A percentile compares a stretch with the other conserved stretches of the same genome.
Conservation (phyloP, 768 basidiomycete genomes). For the Steccherinum ochraceum region DNA sequence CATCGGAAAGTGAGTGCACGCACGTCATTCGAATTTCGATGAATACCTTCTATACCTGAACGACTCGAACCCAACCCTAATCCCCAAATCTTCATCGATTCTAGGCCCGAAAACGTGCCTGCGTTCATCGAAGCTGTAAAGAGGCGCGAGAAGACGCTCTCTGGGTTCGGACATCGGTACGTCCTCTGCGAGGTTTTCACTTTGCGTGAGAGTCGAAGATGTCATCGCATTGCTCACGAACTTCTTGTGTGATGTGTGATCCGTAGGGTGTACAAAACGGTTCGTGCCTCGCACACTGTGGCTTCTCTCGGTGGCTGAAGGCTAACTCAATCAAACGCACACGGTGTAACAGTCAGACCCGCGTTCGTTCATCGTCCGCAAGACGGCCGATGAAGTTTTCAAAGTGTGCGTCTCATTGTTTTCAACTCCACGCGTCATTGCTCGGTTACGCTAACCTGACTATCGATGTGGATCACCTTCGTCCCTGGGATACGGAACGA, state of each 20-base stretch:
- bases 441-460: too few species aligned
- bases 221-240: not conserved
- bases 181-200: conserved; percentile 14
- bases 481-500: not conserved
- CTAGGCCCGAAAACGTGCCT: conserved; percentile 82
- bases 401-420: conserved; percentile 48
- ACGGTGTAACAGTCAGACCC: conserved; percentile 86
- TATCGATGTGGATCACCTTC: too few species aligned
- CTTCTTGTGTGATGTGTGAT: not conserved
- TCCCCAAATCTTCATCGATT: conserved; percentile 4
- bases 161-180: conserved; percentile 84
- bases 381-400: conserved; percentile 90
- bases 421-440: not conserved
- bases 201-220: too few species aligned
- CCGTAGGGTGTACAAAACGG: conserved; percentile 68
- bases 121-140: conserved; percentile 85
- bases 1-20: conserved; percentile 61
- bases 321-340: too few species aligned
- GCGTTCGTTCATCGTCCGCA: conserved; percentile 84
- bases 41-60: too few species aligned
- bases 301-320: not conserved
- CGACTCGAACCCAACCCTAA: too few species aligned
- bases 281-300: conserved; percentile 21
- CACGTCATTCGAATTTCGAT: not conserved
- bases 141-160: conserved; percentile 79